These are phyloP conservation scores for Pholiota microspora DNA, from an alignment of 768 basidiomycete species.

Conservation along the genomic window DNA sequence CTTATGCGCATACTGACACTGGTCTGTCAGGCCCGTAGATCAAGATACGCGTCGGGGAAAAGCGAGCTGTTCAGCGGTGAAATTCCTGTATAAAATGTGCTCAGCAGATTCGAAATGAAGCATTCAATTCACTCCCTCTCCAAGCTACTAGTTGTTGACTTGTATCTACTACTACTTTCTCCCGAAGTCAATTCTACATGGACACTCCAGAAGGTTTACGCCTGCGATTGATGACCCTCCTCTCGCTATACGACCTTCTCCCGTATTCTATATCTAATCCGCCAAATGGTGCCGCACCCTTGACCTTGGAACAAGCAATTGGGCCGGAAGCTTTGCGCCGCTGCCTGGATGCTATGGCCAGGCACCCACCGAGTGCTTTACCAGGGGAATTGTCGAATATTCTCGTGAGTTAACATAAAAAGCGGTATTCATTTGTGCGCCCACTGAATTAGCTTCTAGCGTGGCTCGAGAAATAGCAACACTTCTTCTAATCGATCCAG, in stretches of 20 bases:
- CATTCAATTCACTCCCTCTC: neutral
- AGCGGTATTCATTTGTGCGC: neutral
- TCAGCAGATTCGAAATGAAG: neutral
- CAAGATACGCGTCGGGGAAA: neutral
- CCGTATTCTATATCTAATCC: slow-evolving; percentile 31
- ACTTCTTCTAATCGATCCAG: neutral
- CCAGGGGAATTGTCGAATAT: slow-evolving; percentile 14
- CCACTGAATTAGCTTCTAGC: neutral
- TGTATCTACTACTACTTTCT: neutral
- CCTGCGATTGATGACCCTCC: slow-evolving; percentile 27
- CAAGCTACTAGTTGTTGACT: neutral
- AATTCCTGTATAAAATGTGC: neutral
- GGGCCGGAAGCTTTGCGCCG: slow-evolving; percentile 23
- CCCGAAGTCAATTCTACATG: slow-evolving; percentile 3
- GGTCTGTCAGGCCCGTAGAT: neutral
- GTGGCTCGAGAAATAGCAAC: slow-evolving; percentile 5
- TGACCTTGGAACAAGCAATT: slow-evolving; percentile 25
- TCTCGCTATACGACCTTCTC: slow-evolving; percentile 29
- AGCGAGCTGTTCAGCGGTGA: neutral
- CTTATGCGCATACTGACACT: neutral
- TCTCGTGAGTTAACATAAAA: slow-evolving; percentile 10
- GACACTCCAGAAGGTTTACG: slow-evolving; percentile 20
- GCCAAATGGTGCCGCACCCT: slow-evolving; percentile 22
- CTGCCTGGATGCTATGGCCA: slow-evolving; percentile 21
- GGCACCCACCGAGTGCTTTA: slow-evolving; percentile 12